These are phyloP conservation scores for Spathaspora sp. DNA, from an alignment of 805 yeast genomes.

Conservation along the genomic window DNA sequence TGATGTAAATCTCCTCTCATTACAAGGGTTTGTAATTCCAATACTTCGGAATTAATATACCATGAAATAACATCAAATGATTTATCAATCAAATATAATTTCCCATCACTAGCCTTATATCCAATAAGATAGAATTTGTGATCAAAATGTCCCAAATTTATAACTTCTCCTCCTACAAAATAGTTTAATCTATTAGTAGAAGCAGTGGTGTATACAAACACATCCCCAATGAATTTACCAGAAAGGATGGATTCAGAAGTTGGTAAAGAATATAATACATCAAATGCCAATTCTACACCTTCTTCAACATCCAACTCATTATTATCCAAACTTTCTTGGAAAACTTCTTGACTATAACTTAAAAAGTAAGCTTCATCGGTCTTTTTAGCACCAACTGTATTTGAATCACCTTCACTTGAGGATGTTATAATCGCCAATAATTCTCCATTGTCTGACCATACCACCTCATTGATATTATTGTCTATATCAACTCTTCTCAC, in stretches of 20 bases:
- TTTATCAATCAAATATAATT: slow-evolving; percentile 87
- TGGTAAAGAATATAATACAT: slow-evolving; percentile 74
- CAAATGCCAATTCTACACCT: slow-evolving; percentile 85
- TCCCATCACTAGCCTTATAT: slow-evolving; percentile 85
- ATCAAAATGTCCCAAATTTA: slow-evolving; percentile 90
- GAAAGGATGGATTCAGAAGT: slow-evolving; percentile 70
- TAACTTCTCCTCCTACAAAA: slow-evolving; percentile 89
- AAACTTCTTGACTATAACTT: slow-evolving; percentile 64
- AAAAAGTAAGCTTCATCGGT: slow-evolving; percentile 73
- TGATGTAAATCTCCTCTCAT: slow-evolving; percentile 91
- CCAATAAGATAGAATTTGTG: slow-evolving; percentile 83
- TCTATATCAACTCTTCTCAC: slow-evolving; percentile 86
- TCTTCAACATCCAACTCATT: slow-evolving; percentile 71
- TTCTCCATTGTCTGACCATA: slow-evolving; percentile 95
- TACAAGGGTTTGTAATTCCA: slow-evolving; percentile 94
- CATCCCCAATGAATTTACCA: slow-evolving; percentile 97
- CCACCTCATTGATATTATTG: slow-evolving; percentile 68
- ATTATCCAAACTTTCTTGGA: slow-evolving; percentile 56
- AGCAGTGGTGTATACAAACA: slow-evolving; percentile 83
- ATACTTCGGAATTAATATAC: slow-evolving; percentile 75
- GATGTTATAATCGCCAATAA: slow-evolving; percentile 64
- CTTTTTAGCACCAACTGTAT: slow-evolving; percentile 16
- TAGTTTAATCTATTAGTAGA: slow-evolving; percentile 83
- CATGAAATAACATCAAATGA: slow-evolving; percentile 80
- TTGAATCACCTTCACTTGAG: slow-evolving; percentile 19